Base-by-base conservation (phyloP, 2,329 filamentous ascomycete species). In the Neofusicoccum ribis region DNA sequence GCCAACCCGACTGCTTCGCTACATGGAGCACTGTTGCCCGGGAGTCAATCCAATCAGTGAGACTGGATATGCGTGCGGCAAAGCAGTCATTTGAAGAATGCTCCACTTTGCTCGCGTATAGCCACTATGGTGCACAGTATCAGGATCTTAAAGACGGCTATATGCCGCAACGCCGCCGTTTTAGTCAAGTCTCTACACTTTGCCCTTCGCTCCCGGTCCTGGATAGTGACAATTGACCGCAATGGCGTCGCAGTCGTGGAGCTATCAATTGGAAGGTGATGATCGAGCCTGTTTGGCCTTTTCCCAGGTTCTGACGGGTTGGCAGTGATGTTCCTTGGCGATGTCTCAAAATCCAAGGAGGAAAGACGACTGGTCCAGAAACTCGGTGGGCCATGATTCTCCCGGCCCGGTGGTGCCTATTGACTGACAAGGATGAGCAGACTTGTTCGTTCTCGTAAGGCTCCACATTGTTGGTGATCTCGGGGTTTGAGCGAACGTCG, bases 291-390 rank as follows among this genome's bases (percentile, higher is more conserved):
- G 15, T n/a, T 34, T 27, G 1, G 9, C 20, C 8, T 27, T 37
- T 17, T 27, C 31, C 2, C 1, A 14, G 20, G 2, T 6, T 9
- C 58, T 61, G 17, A 49, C 17, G 17, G 11, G 15, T 2, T 47
- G n/a, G 27, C 20, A 49, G 58, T 39, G 9, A 61, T 64, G 27
- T 54, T 47, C 20, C 39, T 47, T 12, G 61, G 41, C 2, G 50
- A 64, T 23, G 47, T 65, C 9, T 50, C 17, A 5, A 72, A 71
- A 67, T 60, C 68, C 7, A 65, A 68, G 31, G 58, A 70, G 1
- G 72, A 73, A 64, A 70, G 59, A 51, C 68, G 69, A 14, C 46
- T 74, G 52, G 72, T 73, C 52, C 71, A 69, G 46, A 74, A 74
- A 62, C 70, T 74, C 17, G 70, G 70, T 70, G 44, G 58, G 65